phyloP scores from a whole-genome alignment of 345 rosid genomes.

The Sonneratia caseolaris region DNA sequence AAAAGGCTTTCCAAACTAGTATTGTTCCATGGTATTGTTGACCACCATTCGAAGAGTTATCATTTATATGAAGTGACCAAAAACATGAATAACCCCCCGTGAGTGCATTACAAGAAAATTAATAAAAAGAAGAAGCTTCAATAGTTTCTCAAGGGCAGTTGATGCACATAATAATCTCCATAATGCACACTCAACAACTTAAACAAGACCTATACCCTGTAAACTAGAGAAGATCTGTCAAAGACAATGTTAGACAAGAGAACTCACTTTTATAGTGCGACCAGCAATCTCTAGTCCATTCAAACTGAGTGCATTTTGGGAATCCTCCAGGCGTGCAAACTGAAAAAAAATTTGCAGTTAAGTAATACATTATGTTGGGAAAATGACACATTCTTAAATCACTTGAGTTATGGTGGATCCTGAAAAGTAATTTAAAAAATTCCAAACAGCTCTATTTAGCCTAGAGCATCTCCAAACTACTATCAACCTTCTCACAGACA shows the following conservation, averaged over 20 bases:
- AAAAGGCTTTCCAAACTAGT: background rate
- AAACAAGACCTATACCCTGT: background rate
- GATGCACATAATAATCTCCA: background rate
- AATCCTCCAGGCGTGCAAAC: slow-evolving; percentile 96
- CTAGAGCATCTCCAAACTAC: background rate
- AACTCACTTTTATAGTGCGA: slow-evolving; percentile 69
- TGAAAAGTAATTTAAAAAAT: background rate
- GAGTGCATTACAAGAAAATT: background rate
- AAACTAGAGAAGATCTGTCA: background rate
- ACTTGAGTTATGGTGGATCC: background rate
- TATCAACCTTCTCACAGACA: background rate
- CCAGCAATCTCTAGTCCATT: slow-evolving; percentile 93
- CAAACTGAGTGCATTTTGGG: slow-evolving; percentile 75
- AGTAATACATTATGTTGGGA: background rate
- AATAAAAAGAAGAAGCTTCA: background rate
- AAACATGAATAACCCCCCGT: background rate
- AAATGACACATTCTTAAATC: background rate
- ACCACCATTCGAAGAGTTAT: background rate
- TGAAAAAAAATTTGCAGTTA: slow-evolving; percentile 8
- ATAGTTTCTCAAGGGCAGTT: background rate
- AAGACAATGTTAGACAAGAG: background rate
- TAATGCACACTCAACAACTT: background rate
- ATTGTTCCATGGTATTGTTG: background rate
- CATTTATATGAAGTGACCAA: background rate
- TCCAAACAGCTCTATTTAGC: background rate